Evolutionary conservation across 176 grass and related monocot species (phyloP), one percentile per base, ranked within the genome.

Genomic region (Otatea glauca): DNA sequence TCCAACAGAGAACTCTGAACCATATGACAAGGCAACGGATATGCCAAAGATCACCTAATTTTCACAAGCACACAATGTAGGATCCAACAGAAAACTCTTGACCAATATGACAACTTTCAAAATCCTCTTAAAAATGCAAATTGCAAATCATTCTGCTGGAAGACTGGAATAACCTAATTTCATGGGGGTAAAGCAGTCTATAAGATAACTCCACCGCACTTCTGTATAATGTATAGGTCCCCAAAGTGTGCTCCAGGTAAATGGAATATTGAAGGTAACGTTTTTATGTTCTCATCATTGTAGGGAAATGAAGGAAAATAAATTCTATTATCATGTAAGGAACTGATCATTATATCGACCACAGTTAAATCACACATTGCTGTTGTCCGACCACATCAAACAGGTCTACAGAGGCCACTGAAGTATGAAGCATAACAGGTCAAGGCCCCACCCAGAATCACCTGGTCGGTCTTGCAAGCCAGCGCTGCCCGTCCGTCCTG

Each of bases 371-470:
- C 75, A 76, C 21, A 74, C 37, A 76, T n/a, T 72, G 44, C 9
- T 39, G 44, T 69, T 64, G 34, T 75, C 65, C 76, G 63, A 84
- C 55, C 68, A 84, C 27, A 84, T 80, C 63, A 91, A 69, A 84
- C 75, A 80, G 70, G 68, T 81, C 65, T 87, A 68, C 68, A 62
- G 41, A 87, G 54, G 39, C 14, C 62, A 86, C 61, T 75, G 75
- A 18, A 20, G 53, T 51, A 91, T 20, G 41, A 54, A 87, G 45
- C 72, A 64, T 21, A 85, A 27, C 83, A 85, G 72, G 34, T 81
- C 83, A 81, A 59, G 63, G 54, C 20, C 51, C 76, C 9, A 18
- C 68, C 75, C 20, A 21, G 49, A 68, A 53, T 41, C 80, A 84
- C 74, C 32, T 41, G 27, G 81, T 72, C 42, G 32, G 20, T 23